Percentiles rank a stretch among this genome's conserved stretches.
Evolutionary conservation across 2,329 filamentous ascomycete species (phyloP).

Genomic region (Cordyceps fumosorosea): DNA sequence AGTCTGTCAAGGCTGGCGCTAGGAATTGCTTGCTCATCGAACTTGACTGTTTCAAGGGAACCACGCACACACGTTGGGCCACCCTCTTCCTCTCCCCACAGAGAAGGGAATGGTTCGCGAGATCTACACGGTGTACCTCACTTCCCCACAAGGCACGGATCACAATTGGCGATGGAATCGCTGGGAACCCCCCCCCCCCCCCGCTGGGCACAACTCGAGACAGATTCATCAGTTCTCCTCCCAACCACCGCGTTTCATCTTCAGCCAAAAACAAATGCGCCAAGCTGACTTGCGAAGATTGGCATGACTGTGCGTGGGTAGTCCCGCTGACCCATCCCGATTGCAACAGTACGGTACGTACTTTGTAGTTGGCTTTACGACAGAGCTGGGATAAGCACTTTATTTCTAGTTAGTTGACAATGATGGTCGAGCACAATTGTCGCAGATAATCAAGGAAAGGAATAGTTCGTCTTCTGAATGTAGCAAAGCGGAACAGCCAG

Average conservation of each 20-base stretch:
- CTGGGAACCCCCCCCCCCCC: neutral
- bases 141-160: slow-evolving; percentile 9
- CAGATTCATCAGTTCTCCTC: neutral
- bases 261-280: no score
- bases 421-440: neutral
- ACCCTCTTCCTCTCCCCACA: neutral
- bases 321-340: neutral
- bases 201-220: neutral
- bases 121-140: neutral
- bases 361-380: no score
- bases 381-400: neutral
- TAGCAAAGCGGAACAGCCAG: neutral
- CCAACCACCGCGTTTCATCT: neutral
- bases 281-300: no score
- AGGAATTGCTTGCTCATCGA: neutral
- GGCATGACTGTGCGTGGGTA: no score
- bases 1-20: neutral
- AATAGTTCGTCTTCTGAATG: neutral
- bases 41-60: neutral
- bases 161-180: neutral
- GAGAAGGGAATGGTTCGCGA: neutral
- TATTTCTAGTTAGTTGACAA: neutral
- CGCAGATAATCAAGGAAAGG: neutral
- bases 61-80: neutral
- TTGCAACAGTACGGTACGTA: no score